Base-by-base conservation (phyloP, 441 rosid species). In the Gossypium davidsonii region DNA sequence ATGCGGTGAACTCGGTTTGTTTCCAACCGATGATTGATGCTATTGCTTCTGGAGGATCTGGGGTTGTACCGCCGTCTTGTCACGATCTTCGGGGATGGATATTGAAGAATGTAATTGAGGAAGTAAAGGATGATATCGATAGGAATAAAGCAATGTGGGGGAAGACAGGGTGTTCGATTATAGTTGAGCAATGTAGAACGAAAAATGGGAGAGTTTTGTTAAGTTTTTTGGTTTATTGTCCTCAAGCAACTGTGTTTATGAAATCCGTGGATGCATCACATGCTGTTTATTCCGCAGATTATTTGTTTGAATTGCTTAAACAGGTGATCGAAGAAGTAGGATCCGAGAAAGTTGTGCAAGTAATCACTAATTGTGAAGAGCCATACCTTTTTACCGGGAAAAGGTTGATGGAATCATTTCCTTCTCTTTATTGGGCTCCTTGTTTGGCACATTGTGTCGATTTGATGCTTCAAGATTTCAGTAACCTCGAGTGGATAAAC, bases 281-380 rank as follows among this genome's bases (percentile, higher is more conserved):
- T 59, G 61, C 81, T 57, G 25, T 84, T 39, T 75, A 76, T 77
- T 91, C 93, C 26, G 28, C 80, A 12, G 97, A 91, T 76, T 76
- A 67, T 46, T 77, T 95, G 66, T 85, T 77, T 71, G 90, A 82
- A 74, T 71, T 85, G 61, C 83, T 93, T 74, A 90, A 83, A 79
- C 89, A 84, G 51, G 88, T 86, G 26, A 91, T 93, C 56, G 94
- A 93, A 79, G 97, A 91, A 78, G 90, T 91, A n/a, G 99, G 98
- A 1, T 85, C 57, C 7, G 81, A 77, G 44, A 71, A 89, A 73
- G 91, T 95, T 64, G 75, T 95, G 82, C 99, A 95, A 79, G 98
- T 95, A 70, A 90, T 95, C 60, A 87, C 93, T 12, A 85, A 83
- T 37, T 85, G 79, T 55, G 89, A 85, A 8, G 90, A 88, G 57